Percentiles rank a stretch among this genome's conserved stretches.
Conservation (phyloP, 805 yeast genomes). For the Sungouiella blattae region DNA sequence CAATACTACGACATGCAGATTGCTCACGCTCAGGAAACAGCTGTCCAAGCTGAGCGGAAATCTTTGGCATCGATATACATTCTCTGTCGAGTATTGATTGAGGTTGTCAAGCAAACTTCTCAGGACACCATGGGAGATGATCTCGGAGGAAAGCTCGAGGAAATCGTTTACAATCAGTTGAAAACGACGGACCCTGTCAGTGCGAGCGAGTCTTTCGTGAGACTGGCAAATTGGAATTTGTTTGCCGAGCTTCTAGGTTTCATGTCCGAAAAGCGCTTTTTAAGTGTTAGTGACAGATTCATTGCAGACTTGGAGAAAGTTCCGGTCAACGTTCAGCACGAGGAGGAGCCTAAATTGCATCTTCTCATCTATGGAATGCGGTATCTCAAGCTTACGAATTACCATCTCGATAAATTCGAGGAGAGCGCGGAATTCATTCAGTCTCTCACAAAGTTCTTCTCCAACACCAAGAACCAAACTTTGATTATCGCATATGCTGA, state of each 20-base stretch:
- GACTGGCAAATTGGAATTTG: slow-evolving; percentile 91
- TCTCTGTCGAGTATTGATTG: slow-evolving; percentile 86
- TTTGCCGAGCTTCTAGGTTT: slow-evolving; percentile 86
- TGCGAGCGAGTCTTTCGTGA: slow-evolving; percentile 55
- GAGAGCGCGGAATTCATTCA: slow-evolving; percentile 89
- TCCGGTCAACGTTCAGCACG: slow-evolving; percentile 41
- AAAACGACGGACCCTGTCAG: slow-evolving; percentile 84
- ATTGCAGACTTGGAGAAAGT: slow-evolving; percentile 87
- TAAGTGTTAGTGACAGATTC: slow-evolving; percentile 88
- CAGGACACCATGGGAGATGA: slow-evolving; percentile 72
- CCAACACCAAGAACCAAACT: slow-evolving; percentile 58
- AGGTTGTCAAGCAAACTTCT: slow-evolving; percentile 85
- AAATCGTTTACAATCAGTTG: slow-evolving; percentile 86
- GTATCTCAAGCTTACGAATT: slow-evolving; percentile 69
- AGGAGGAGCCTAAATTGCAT: slow-evolving; percentile 56
- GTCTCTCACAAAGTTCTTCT: slow-evolving; percentile 81
- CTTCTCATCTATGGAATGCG: slow-evolving; percentile 90
- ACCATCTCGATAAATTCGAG: slow-evolving; percentile 86
- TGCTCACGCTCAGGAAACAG: slow-evolving; percentile 54
- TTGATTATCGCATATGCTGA: slow-evolving; percentile 80
- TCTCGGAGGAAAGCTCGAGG: slow-evolving; percentile 80
- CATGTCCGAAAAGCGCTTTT: slow-evolving; percentile 80
- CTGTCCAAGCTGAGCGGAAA: slow-evolving; percentile 81
- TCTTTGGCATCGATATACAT: slow-evolving; percentile 84
- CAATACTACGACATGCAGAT: slow-evolving; percentile 28